Evolutionary conservation across 495 filamentous ascomycete species (phyloP), one percentile per base, ranked within the genome.

Genomic region (Penicillium daleae): DNA sequence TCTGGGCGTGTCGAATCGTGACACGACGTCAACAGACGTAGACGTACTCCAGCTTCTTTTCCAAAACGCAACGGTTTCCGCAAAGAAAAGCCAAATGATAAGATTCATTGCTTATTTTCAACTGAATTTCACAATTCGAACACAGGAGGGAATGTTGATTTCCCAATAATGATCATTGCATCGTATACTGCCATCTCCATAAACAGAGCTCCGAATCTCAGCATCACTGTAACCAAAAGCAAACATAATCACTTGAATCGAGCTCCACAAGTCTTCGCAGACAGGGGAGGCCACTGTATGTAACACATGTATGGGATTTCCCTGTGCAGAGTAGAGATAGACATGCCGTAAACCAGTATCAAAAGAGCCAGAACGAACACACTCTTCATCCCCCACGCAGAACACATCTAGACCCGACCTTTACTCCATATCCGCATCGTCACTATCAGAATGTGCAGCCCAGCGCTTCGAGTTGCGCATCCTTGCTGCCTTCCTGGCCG

Each of bases 391-490:
- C 8, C 10, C 40, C 40, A 9, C 40, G 13, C 6, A 35, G 17
- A 17, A 39, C 10, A 39, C 35, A 5, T 39, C 15, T 17, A 39
- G 15, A 39, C 13, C 35, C 12, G 17, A 26, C 29, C 3, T 3
- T 33, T 13, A 53, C 51, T 35, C 51, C 31, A 51, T 27, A 6
- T 54, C 51, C 32, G 5, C 31, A 19, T 74, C 71, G n/a, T 67
- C 69, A n/a, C n/a, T n/a, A 32, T 72, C 70, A 3, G 68, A 71
- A n/a, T 68, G 53, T 3, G 64, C 60, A 64, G 74, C 67, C 73
- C 76, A 78, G n/a, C 71, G 74, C n/a, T 70, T 68, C 37, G 69
- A 71, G 53, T 78, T 75, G 24, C 76, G 71, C 49, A 68, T 64
- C 59, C 66, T 74, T 13, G 75, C 77, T 0, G 72, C 69, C 60